A percentile compares a stretch with the other conserved stretches of the same genome.
phyloP scores from a whole-genome alignment of 2,329 filamentous ascomycete genomes.

The Aspergillus sp. region DNA sequence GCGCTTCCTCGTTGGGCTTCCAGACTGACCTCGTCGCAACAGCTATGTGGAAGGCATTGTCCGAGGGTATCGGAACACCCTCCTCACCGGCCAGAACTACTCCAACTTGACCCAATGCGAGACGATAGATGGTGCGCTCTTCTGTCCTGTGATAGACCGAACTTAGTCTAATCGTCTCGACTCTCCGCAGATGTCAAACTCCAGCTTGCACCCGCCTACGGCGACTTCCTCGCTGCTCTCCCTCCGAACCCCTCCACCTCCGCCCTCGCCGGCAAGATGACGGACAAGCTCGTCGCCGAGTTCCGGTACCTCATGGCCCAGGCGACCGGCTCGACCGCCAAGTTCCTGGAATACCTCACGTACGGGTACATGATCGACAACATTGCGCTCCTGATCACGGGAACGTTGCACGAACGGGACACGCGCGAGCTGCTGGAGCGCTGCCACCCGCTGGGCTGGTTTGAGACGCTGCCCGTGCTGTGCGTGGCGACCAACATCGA shows the following conservation, averaged over 20 bases:
- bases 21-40: slow-evolving; percentile 17
- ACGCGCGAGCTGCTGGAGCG: slow-evolving; percentile 91
- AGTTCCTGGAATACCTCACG: slow-evolving; percentile 97
- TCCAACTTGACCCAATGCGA: slow-evolving; percentile 96
- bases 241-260: slow-evolving; percentile 97
- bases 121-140: slow-evolving; percentile 78
- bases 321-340: slow-evolving; percentile 82
- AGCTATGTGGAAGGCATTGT: slow-evolving; percentile 98
- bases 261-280: slow-evolving; percentile 88
- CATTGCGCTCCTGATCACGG: slow-evolving; percentile 94
- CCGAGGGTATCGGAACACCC: slow-evolving; percentile 90
- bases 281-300: slow-evolving; percentile 96
- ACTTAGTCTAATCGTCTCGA: not conserved
- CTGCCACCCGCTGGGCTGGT: slow-evolving; percentile 97
- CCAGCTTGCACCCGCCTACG: slow-evolving; percentile 92
- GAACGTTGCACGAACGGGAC: slow-evolving; percentile 94
- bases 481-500: slow-evolving; percentile 98
- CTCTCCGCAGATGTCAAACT: slow-evolving; percentile 79
- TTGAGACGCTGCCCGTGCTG: slow-evolving; percentile 97
- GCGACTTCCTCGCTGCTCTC: slow-evolving; percentile 90
- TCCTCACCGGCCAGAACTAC: slow-evolving; percentile 88
- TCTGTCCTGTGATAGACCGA: not conserved
- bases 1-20: not conserved
- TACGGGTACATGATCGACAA: slow-evolving; percentile 99
- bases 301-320: slow-evolving; percentile 96